A percentile compares a stretch with the other conserved stretches of the same genome.
Conservation (phyloP, 108 stramenopile species). For the Pseudonitzschia multistriata region DNA sequence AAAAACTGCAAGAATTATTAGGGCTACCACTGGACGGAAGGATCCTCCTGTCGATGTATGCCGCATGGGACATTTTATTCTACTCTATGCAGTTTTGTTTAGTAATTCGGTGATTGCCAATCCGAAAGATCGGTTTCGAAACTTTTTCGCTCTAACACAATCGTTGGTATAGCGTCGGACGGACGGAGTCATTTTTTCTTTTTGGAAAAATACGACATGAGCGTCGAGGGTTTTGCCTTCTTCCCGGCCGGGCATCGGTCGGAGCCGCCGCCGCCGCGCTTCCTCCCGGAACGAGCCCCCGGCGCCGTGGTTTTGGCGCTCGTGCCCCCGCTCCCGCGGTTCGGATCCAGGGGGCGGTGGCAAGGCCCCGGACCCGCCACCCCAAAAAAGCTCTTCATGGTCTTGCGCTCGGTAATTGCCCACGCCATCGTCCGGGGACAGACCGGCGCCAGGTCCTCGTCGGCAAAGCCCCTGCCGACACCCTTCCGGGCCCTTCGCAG, state of each 20-base stretch:
- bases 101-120: too few relatives aligned
- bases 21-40: too few relatives aligned
- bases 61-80: too few relatives aligned
- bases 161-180: too few relatives aligned
- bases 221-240: not conserved
- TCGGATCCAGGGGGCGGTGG: too few relatives aligned
- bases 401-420: slow-evolving; percentile 51
- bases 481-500: slow-evolving; percentile 21
- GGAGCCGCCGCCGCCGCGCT: not conserved
- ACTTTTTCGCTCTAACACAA: too few relatives aligned
- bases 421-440: slow-evolving; percentile 37
- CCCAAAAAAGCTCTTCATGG: slow-evolving; percentile 55
- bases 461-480: slow-evolving; percentile 27
- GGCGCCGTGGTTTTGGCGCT: not conserved
- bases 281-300: not conserved
- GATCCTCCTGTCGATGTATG: too few relatives aligned
- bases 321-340: not conserved
- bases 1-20: too few relatives aligned
- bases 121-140: too few relatives aligned
- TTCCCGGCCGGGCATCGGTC: not conserved
- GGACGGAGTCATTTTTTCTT: too few relatives aligned
- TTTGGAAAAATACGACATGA: slow-evolving; percentile 10
- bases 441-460: slow-evolving; percentile 38
- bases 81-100: too few relatives aligned
- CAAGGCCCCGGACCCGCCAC: too few relatives aligned